Base-by-base conservation (phyloP, 2,329 filamentous ascomycete species). In the Graphilbum fragrans region DNA sequence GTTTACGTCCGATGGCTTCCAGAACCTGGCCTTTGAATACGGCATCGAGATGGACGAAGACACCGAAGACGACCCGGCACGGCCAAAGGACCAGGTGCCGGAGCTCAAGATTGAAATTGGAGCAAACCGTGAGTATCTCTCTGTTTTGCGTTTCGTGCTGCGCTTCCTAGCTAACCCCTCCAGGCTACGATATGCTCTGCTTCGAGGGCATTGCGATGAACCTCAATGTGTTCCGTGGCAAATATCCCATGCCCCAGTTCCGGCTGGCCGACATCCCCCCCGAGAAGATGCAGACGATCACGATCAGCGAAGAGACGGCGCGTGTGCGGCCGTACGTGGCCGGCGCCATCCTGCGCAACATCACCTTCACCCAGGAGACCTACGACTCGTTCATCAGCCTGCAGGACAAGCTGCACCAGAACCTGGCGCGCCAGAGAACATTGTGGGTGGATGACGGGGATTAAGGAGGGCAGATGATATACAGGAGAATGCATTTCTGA, bases 101-200 rank as follows among this genome's bases (percentile, higher is more conserved):
- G 86, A 96, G 65, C 76, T 96, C 56, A 95, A 95, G 72, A 96
- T 98, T 58, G 90, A 96, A 63, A 94, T 96, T 55, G 87, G 88
- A 48, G 90, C 92, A 56, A 96, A 96, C 65, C 49, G 46, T 44
- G 17, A 19, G 42, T 38, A 9, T 22, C 4, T n/a, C 7, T 27
- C 7, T 19, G 36, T 9, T 14, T 7, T 12, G 5, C 11, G 7
- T n/a, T 20, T n/a, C 4, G n/a, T 14, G 9, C 19, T 16, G 8
- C 14, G 17, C 4, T 12, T 27, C 22, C 29, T n/a, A n/a, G n/a
- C n/a, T n/a, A n/a, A n/a, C n/a, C 20, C 6, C 10, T 7, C 6
- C 32, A 43, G 40, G 41, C 20, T 88, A 79, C 65, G 79, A 96
- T 57, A 87, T 96, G 80, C 77, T 98, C 42, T 96, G 90, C 65